Conservation (phyloP, 768 basidiomycete genomes). For the Tylopilus felleus region DNA sequence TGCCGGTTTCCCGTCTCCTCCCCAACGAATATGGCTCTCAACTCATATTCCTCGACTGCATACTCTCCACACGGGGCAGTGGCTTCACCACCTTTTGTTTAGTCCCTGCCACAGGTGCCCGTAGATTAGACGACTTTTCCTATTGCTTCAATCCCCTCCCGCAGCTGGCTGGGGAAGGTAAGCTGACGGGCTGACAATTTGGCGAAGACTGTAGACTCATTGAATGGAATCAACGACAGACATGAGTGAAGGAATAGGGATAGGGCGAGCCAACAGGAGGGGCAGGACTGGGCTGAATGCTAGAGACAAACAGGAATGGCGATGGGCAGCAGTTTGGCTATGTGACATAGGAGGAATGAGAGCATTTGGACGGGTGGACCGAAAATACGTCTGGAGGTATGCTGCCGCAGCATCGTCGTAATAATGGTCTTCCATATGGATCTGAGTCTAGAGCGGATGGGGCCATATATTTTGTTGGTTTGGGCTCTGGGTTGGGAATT, state of each 20-base stretch:
- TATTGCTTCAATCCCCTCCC: slow-evolving; percentile 46
- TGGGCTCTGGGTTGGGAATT: slow-evolving; percentile 15
- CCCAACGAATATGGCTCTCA: slow-evolving; percentile 73
- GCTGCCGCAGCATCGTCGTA: slow-evolving; percentile 59
- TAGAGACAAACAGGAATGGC: slow-evolving; percentile 61
- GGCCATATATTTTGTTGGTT: slow-evolving; percentile 31
- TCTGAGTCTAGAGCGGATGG: slow-evolving; percentile 37
- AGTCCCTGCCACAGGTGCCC: slow-evolving; percentile 15
- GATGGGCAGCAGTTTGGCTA: slow-evolving; percentile 72
- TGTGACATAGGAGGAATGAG: slow-evolving; percentile 81
- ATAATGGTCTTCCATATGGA: slow-evolving; percentile 56
- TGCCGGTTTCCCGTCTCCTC: slow-evolving; percentile 63
- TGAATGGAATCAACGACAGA: slow-evolving; percentile 41
- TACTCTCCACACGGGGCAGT: slow-evolving; percentile 78
- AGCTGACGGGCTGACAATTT: slow-evolving; percentile 24
- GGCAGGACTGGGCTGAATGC: slow-evolving; percentile 51
- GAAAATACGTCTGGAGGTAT: slow-evolving; percentile 58
- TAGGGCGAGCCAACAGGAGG: slow-evolving; percentile 71
- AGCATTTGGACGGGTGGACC: slow-evolving; percentile 62
- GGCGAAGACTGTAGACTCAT: slow-evolving; percentile 39
- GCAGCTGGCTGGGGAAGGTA: slow-evolving; percentile 50
- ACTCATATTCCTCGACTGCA: slow-evolving; percentile 77
- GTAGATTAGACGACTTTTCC: slow-evolving; percentile 37
- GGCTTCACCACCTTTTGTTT: slow-evolving; percentile 46
- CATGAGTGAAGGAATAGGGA: slow-evolving; percentile 73